These are phyloP conservation scores for Pseudocercospora fijiensis DNA, from an alignment of 2,329 filamentous ascomycete genomes.

Conservation along the genomic window DNA sequence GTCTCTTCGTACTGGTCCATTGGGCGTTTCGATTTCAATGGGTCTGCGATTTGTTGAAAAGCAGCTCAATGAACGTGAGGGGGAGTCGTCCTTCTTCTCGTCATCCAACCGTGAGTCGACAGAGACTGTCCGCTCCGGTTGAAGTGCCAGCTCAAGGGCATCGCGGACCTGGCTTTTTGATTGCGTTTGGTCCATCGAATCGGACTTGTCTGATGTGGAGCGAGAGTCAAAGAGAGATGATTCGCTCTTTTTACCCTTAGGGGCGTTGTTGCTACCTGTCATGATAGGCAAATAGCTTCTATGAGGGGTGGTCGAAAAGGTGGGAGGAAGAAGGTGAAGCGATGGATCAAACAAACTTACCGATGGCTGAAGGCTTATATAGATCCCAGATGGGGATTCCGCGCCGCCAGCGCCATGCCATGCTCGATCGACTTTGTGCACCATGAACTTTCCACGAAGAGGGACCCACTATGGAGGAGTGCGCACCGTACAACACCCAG, in stretches of 20 bases:
- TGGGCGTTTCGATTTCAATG: constrained; percentile 21
- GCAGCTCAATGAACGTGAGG: constrained; percentile 4
- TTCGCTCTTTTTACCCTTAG: constrained; percentile 11
- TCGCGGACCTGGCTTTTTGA: constrained; percentile 20
- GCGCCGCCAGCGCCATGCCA: constrained; percentile 21
- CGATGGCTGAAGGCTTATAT: constrained; percentile 15
- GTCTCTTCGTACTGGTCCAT: constrained; percentile 21
- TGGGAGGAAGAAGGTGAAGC: constrained; percentile 5
- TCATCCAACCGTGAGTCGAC: constrained; percentile 17
- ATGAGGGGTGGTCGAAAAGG: not conserved
- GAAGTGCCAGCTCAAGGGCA: constrained; percentile 7
- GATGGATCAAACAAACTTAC: constrained; percentile 15
- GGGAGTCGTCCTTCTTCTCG: constrained; percentile 10
- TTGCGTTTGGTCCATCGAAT: constrained; percentile 17
- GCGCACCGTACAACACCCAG: constrained; percentile 6
- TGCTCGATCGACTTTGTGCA: constrained; percentile 17
- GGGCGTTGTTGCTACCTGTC: constrained; percentile 11
- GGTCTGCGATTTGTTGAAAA: constrained; percentile 6
- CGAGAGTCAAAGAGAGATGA: constrained; percentile 20
- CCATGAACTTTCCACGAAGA: constrained; percentile 8
- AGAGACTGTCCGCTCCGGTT: constrained; percentile 17
- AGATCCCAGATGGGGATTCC: constrained; percentile 11
- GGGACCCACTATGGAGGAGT: constrained; percentile 14
- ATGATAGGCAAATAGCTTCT: constrained; percentile 11
- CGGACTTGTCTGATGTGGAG: constrained; percentile 24